Percentiles rank a stretch among this genome's conserved stretches.
Evolutionary conservation across 2,329 filamentous ascomycete species (phyloP).

Genomic region (Aureobasidium uvarum): DNA sequence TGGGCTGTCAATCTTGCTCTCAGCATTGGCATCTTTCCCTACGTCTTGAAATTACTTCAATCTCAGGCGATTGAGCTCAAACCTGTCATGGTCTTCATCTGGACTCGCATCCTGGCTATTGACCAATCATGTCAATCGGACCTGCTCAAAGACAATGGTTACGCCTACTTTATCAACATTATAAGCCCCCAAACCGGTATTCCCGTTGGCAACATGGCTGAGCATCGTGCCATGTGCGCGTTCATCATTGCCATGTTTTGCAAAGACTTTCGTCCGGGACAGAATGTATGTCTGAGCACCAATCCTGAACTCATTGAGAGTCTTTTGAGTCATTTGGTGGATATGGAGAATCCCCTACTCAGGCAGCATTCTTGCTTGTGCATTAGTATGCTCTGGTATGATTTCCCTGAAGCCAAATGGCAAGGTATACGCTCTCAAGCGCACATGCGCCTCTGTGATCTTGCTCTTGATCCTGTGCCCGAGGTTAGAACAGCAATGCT

Average conservation of each 20-base stretch:
- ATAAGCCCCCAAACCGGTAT: slow-evolving; percentile 71
- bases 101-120: slow-evolving; percentile 92
- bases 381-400: slow-evolving; percentile 90
- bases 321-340: slow-evolving; percentile 78
- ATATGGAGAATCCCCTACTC: slow-evolving; percentile 82
- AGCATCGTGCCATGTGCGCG: slow-evolving; percentile 98
- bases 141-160: slow-evolving; percentile 93
- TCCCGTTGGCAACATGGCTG: slow-evolving; percentile 76
- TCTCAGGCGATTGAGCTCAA: slow-evolving; percentile 93
- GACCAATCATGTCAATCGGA: slow-evolving; percentile 92
- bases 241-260: slow-evolving; percentile 98
- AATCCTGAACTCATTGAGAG: slow-evolving; percentile 86
- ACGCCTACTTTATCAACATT: slow-evolving; percentile 93
- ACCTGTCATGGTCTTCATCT: slow-evolving; percentile 99
- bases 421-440: slow-evolving; percentile 87
- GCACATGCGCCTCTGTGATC: slow-evolving; percentile 72
- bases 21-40: slow-evolving; percentile 97
- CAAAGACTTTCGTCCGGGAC: slow-evolving; percentile 88
- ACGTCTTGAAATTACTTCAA: slow-evolving; percentile 94
- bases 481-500: slow-evolving; percentile 93
- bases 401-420: slow-evolving; percentile 92
- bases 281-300: slow-evolving; percentile 84
- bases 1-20: slow-evolving; percentile 98
- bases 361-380: slow-evolving; percentile 96
- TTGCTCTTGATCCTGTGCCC: slow-evolving; percentile 81